Evolutionary conservation across 345 rosid genomes (phyloP), one percentile per base, ranked within the genome.

Genomic region (Camelina neglecta): DNA sequence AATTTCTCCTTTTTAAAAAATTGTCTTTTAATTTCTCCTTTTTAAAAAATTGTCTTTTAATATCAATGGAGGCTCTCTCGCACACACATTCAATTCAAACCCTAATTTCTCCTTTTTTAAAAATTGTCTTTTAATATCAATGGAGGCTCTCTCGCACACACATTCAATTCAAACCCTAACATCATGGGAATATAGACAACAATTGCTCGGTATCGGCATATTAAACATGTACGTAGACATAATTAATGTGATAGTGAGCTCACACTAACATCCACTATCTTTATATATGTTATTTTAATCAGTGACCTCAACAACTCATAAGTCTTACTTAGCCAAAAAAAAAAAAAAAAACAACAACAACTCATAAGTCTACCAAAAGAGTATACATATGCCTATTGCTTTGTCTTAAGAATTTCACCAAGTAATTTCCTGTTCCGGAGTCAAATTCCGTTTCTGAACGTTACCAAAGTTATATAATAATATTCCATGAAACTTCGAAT

Each of bases 201-300:
- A 33, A 77, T 64, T 58, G 47, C 11, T 45, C 11, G 54, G 70
- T 13, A 36, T 45, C 11, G 54, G 70, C 26, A 24, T 47, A 54
- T 68, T 31, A 7, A 21, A 69, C 29, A 56, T 65, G 39, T 18
- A 78, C 36, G 60, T 58, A 72, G 33, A 60, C 50, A 49, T n/a
- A n/a, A n/a, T n/a, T 16, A 58, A 58, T 78, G 49, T 64, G 76
- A 72, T 58, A 33, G 73, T 59, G 81, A 78, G 68, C 47, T 78
- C 50, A 72, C 81, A 72, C 77, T 78, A 50, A 44, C 73, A 58
- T 23, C 81, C 81, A 78, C 81, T 78, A 78, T 78, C 72, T 72
- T 65, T 65, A 23, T 42, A 54, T 76, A 18, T 18, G 55, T 18
- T 50, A 21, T 51, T 68, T 68, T 7, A 63, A 71, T 41, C 63